phyloP scores from a whole-genome alignment of 2,329 filamentous ascomycete genomes.

The Fusarium sp. region DNA sequence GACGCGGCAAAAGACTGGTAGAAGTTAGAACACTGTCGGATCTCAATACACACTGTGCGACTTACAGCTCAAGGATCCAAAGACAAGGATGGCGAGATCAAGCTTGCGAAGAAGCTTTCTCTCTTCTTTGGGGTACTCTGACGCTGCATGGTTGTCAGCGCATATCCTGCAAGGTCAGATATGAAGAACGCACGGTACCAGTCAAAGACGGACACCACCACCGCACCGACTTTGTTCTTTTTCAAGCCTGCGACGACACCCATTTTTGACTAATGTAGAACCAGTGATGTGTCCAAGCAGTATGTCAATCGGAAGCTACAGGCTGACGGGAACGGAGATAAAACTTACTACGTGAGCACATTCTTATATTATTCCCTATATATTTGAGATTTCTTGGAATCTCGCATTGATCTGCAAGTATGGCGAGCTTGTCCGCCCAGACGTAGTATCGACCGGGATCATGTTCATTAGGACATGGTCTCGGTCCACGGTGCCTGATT shows the following conservation, averaged over 20 bases:
- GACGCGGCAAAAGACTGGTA: conserved; percentile 1
- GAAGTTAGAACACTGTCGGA: fast-evolving
- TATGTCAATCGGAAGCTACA: fast-evolving
- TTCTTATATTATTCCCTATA: neutral
- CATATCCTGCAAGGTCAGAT: fast-evolving
- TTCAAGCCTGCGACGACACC: neutral
- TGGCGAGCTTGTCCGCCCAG: neutral
- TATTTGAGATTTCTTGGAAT: too few relatives aligned
- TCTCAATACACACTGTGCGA: fast-evolving
- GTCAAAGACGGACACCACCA: conserved; percentile 4
- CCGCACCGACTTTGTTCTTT: neutral
- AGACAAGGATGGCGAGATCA: neutral
- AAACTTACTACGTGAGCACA: fast-evolving
- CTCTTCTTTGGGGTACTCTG: neutral
- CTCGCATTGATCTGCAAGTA: neutral
- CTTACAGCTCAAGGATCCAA: neutral
- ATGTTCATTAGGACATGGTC: fast-evolving
- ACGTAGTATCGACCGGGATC: neutral
- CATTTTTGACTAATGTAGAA: neutral
- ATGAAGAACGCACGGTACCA: neutral
- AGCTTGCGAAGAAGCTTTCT: conserved; percentile 2
- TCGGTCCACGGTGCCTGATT: neutral
- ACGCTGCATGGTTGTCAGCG: neutral
- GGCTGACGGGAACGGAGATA: fast-evolving
- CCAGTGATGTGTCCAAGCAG: fast-evolving